phyloP scores from a whole-genome alignment of 768 basidiomycete species.

The Chalciporus pseudorubinellus region DNA sequence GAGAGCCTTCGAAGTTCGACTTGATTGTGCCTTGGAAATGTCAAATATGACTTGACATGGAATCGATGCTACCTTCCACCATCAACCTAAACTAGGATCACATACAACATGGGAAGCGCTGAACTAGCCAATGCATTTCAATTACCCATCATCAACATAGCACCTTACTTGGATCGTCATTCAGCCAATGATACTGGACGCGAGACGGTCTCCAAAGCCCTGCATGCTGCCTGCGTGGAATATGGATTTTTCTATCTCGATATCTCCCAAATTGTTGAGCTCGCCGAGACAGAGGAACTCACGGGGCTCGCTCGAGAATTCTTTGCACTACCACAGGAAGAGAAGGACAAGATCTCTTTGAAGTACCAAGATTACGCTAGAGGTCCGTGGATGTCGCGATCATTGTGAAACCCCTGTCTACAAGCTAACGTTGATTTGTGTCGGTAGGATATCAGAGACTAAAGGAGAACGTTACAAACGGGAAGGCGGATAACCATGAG shows the following conservation, averaged over 20 bases:
- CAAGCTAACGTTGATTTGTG: not conserved
- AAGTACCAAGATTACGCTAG: conserved; percentile 69
- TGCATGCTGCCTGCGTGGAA: conserved; percentile 72
- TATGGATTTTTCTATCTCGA: conserved; percentile 92
- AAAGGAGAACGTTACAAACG: conserved; percentile 84
- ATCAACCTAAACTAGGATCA: not conserved
- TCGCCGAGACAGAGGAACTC: conserved; percentile 63
- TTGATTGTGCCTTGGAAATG: too few species aligned
- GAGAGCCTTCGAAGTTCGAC: too few species aligned
- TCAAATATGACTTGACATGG: too few species aligned
- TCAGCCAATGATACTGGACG: conserved; percentile 32
- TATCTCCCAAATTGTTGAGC: conserved; percentile 55
- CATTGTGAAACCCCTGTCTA: not conserved
- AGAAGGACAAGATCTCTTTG: conserved; percentile 74
- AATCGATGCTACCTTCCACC: not conserved
- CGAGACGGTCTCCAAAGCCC: conserved; percentile 48
- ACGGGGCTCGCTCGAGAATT: conserved; percentile 65
- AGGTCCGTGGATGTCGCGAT: conserved; percentile 47
- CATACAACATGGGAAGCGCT: conserved; percentile 8
- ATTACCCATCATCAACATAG: conserved; percentile 73
- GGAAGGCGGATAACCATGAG: conserved; percentile 83
- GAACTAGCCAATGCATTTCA: conserved; percentile 6
- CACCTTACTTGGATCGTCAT: conserved; percentile 53
- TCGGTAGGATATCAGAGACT: conserved; percentile 71
- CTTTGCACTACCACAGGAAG: conserved; percentile 68